These are phyloP conservation scores for Hirschfeldia incana DNA, from an alignment of 345 rosid genomes.

Conservation along the genomic window DNA sequence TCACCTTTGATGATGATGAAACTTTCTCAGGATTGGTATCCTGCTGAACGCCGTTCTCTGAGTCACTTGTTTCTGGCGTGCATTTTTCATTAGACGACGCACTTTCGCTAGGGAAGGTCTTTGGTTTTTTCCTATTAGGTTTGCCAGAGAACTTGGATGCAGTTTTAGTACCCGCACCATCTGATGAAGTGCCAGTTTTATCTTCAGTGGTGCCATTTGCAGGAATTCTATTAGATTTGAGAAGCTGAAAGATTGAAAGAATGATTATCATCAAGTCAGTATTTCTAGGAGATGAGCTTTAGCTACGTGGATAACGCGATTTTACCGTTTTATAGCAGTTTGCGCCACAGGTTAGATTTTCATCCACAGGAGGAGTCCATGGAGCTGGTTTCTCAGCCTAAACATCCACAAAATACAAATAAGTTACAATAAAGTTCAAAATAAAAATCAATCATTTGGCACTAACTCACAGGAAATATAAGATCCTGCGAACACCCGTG, in stretches of 20 bases:
- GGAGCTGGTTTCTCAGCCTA: constrained; percentile 87
- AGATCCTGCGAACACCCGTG: constrained; percentile 99
- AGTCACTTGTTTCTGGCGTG: constrained; percentile 80
- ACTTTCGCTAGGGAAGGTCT: constrained; percentile 82
- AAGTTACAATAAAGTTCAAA: constrained; percentile 12
- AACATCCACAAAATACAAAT: background rate
- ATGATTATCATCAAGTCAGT: constrained; percentile 4
- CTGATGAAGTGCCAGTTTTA: constrained; percentile 54
- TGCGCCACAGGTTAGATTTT: constrained; percentile 73
- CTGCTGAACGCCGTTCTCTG: constrained; percentile 67
- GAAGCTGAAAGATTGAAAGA: constrained; percentile 46
- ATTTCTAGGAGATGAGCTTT: constrained; percentile 8
- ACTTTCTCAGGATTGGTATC: constrained; percentile 46
- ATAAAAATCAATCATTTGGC: constrained; percentile 14
- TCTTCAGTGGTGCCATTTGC: constrained; percentile 52
- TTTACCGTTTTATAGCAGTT: constrained; percentile 76
- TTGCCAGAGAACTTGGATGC: constrained; percentile 52
- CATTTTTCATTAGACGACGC: constrained; percentile 90
- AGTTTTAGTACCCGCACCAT: constrained; percentile 47
- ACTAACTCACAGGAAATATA: constrained; percentile 79
- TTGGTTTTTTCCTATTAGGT: constrained; percentile 51
- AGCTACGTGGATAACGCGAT: constrained; percentile 11
- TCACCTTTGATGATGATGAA: constrained; percentile 60
- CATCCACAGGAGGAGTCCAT: constrained; percentile 62
- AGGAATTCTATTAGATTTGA: constrained; percentile 55